Conservation (phyloP, 345 rosid genomes). For the Erucastrum elatum region DNA sequence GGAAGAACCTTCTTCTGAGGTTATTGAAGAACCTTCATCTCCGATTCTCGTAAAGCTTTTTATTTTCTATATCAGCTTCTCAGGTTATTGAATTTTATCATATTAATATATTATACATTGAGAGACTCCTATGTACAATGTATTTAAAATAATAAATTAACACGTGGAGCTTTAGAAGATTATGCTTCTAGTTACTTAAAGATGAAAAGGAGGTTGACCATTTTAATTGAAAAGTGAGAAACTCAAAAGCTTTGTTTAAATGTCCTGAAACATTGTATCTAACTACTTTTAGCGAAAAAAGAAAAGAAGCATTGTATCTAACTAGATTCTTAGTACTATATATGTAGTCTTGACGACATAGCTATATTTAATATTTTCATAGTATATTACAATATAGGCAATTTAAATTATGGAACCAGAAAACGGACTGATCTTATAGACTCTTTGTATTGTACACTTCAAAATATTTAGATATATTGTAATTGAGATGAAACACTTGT, state of each 20-base stretch:
- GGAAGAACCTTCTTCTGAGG: background rate
- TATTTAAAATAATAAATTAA: background rate
- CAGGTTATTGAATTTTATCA: background rate
- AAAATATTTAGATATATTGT: background rate
- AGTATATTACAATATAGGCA: background rate
- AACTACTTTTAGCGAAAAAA: background rate
- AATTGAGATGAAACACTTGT: no score
- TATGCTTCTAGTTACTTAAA: constrained; percentile 17
- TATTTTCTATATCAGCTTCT: background rate
- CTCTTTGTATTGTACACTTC: background rate
- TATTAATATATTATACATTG: background rate
- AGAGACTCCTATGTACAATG: background rate
- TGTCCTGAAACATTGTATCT: constrained; percentile 23
- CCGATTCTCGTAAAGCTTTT: background rate
- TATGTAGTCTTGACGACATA: background rate
- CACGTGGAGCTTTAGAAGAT: constrained; percentile 20
- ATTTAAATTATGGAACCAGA: background rate
- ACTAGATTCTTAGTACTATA: background rate
- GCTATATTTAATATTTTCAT: background rate
- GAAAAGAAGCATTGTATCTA: constrained; percentile 7
- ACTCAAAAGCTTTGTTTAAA: constrained; percentile 8
- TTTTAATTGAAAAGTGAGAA: background rate
- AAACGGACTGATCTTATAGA: background rate
- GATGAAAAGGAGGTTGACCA: constrained; percentile 10
- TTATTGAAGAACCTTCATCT: background rate